A percentile compares a stretch with the other conserved stretches of the same genome.
phyloP scores from a whole-genome alignment of 1,139 yeast genomes.

The Waltiozyma sp. region DNA sequence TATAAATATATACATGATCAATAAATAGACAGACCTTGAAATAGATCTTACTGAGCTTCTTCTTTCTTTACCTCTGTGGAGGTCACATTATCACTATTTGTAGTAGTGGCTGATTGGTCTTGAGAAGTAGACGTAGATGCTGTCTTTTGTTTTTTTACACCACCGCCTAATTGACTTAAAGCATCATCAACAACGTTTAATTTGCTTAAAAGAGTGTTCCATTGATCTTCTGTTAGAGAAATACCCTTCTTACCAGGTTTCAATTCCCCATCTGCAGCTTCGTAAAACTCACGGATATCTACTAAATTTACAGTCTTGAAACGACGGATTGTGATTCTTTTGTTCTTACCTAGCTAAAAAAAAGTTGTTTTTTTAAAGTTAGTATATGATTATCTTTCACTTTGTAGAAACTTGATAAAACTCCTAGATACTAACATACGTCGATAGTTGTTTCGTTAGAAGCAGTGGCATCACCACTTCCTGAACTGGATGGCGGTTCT shows the following conservation, averaged over 20 bases:
- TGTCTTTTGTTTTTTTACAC: slow-evolving; percentile 2
- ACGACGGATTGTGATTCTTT: slow-evolving; percentile 59
- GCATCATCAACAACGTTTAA: slow-evolving; percentile 53
- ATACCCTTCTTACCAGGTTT: slow-evolving; percentile 83
- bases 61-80: no score
- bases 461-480: neutral
- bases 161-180: slow-evolving; percentile 34
- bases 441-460: neutral
- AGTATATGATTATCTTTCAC: neutral
- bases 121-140: neutral
- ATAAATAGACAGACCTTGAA: no score
- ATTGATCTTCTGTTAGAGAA: slow-evolving; percentile 60
- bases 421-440: neutral
- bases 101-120: no score
- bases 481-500: neutral
- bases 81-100: no score
- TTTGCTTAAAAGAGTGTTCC: slow-evolving; percentile 44
- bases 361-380: neutral
- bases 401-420: no score
- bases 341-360: slow-evolving; percentile 47
- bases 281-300: slow-evolving; percentile 78
- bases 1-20: no score
- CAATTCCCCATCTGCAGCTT: slow-evolving; percentile 43
- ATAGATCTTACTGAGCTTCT: no score
- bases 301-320: slow-evolving; percentile 56